Evolutionary conservation across 2,329 filamentous ascomycete genomes (phyloP), one percentile per base, ranked within the genome.

Genomic region (Diaporthe australafricana): DNA sequence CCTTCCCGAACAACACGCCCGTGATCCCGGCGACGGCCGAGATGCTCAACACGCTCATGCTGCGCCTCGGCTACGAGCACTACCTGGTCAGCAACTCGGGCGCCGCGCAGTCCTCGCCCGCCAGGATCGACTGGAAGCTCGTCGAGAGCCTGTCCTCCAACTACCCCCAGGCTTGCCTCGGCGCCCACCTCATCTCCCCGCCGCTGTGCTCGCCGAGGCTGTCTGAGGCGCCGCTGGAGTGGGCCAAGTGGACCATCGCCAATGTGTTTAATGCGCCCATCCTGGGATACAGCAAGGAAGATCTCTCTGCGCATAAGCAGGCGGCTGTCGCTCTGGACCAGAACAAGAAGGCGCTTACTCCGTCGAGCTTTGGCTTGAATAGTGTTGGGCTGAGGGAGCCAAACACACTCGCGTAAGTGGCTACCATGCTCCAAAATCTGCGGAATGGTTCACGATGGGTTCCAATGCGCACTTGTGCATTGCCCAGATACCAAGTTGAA

Each of bases 101-200:
- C 17, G 86, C 86, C 3, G 84, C 84, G 2, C 77, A 81, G 1
- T 78, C 81, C 12, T 85, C 83, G 1, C 84, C 85, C 0, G 84
- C 84, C 0, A 80, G 84, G 8, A 84, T 90, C 69, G 88, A 90
- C 79, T 88, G 86, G 79, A 83, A 84, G 69, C 77, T 90, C 5
- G 81, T 83, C 48, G 82, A 84, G 56, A 76, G 83, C 55, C 78
- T 93, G 11, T 87, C 88, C 1, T 79, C 84, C 8, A 78, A 81
- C 9, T 83, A 88, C 71, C 73, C 82, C 0, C 78, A 84, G 20
- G 87, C 84, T 45, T 92, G 90, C 76, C 75, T 90, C 5, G 91
- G 89, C 0, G 83, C 88, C 1, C 90, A 93, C 78, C 84, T 92
- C 5, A 85, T 91, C 52, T 88, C 88, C 14, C 90, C 91, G 2